phyloP scores from a whole-genome alignment of 495 filamentous ascomycete species.

The Penicillium riverlandense region DNA sequence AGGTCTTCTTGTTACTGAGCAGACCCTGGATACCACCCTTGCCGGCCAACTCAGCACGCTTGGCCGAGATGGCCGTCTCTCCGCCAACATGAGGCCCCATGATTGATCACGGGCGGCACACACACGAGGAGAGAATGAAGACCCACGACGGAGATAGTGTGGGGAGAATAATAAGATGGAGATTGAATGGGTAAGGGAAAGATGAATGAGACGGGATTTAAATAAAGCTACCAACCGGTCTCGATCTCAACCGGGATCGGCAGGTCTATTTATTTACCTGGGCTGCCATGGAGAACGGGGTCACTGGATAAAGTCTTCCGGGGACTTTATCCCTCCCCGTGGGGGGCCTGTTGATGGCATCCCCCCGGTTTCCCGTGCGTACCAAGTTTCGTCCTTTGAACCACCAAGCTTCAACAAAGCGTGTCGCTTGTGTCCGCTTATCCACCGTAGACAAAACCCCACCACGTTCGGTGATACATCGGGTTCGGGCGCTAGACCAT shows the following conservation, averaged over 20 bases:
- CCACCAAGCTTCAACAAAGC: too few relatives aligned
- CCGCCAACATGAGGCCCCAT: constrained; percentile 12
- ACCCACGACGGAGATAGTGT: too few relatives aligned
- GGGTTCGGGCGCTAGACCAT: too few relatives aligned
- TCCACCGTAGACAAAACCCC: too few relatives aligned
- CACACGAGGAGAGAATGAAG: too few relatives aligned
- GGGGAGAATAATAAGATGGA: too few relatives aligned
- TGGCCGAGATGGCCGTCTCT: constrained; percentile 24
- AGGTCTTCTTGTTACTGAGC: constrained; percentile 26
- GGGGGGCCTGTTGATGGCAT: constrained; percentile 4
- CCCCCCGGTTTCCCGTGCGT: not conserved
- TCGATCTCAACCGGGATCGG: constrained; percentile 2
- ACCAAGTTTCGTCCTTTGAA: too few relatives aligned
- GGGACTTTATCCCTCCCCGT: constrained; percentile 6
- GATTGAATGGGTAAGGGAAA: too few relatives aligned
- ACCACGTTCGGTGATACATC: too few relatives aligned
- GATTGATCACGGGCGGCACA: not conserved
- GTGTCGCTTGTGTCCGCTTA: too few relatives aligned
- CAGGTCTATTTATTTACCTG: constrained; percentile 5
- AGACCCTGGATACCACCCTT: constrained; percentile 21
- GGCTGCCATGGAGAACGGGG: constrained; percentile 1
- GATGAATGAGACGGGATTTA: too few relatives aligned
- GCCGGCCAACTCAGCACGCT: constrained; percentile 29
- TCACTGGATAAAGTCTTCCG: constrained; percentile 1
- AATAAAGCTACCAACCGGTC: too few relatives aligned